Evolutionary conservation across 2,329 filamentous ascomycete species (phyloP).

Genomic region (Orbilia javanica): DNA sequence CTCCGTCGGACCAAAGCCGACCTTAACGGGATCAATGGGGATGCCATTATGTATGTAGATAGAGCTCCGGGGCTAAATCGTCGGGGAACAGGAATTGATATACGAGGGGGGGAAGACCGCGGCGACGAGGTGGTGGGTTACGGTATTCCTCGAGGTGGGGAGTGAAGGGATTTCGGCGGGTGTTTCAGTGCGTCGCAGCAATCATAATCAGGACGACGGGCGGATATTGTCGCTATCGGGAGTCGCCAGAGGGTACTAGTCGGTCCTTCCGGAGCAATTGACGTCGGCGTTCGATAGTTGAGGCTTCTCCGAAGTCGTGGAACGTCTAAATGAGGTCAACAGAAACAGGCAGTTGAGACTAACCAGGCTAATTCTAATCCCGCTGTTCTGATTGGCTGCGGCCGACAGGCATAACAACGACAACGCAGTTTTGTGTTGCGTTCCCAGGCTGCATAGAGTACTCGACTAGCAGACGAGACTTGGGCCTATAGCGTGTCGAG

Average conservation of each 20-base stretch:
- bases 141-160: constrained; percentile 9
- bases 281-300: constrained; percentile 29
- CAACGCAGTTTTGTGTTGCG: constrained; percentile 31
- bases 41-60: constrained; percentile 65
- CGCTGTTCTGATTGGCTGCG: constrained; percentile 41
- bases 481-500: too few relatives aligned
- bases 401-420: constrained; percentile 29
- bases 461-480: too few relatives aligned
- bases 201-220: constrained; percentile 35
- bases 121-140: constrained; percentile 8
- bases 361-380: constrained; percentile 56
- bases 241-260: constrained; percentile 12
- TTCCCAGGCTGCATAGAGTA: neutral
- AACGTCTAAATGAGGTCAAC: constrained; percentile 56
- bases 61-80: neutral
- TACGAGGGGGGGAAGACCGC: neutral
- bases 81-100: neutral
- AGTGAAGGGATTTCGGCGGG: constrained; percentile 23
- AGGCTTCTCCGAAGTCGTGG: constrained; percentile 52
- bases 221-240: constrained; percentile 21
- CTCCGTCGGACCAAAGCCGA: constrained; percentile 64
- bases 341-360: constrained; percentile 38
- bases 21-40: constrained; percentile 67
- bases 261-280: constrained; percentile 24
- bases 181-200: constrained; percentile 21